These are phyloP conservation scores for Trypanosoma platydactyli DNA, from an alignment of 208 protist species.

Conservation along the genomic window DNA sequence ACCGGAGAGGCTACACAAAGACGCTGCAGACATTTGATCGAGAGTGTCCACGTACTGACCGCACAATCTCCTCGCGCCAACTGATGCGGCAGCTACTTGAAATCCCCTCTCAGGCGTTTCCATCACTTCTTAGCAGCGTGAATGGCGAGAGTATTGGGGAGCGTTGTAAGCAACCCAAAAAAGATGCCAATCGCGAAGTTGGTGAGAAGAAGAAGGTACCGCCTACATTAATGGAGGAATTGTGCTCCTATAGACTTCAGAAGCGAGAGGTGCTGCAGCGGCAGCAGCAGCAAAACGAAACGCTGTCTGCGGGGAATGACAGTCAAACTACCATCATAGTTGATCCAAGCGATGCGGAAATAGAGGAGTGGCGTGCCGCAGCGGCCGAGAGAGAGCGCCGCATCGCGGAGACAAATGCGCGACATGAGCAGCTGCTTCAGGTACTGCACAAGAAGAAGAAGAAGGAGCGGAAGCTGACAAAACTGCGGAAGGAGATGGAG, in stretches of 20 bases:
- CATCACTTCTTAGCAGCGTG: slow-evolving; percentile 34
- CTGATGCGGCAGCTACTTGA: slow-evolving; percentile 79
- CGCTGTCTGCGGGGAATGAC: slow-evolving; percentile 3
- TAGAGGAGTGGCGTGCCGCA: slow-evolving; percentile 31
- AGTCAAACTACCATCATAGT: background rate
- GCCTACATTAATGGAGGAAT: slow-evolving; percentile 78
- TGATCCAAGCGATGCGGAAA: slow-evolving; percentile 66
- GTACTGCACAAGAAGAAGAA: slow-evolving; percentile 11
- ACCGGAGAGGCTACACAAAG: slow-evolving; percentile 60
- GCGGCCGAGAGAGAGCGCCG: slow-evolving; percentile 33
- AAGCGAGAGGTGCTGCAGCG: slow-evolving; percentile 38
- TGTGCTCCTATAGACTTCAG: slow-evolving; percentile 75
- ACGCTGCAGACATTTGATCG: slow-evolving; percentile 71
- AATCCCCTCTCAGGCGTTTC: slow-evolving; percentile 56
- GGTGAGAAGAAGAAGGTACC: slow-evolving; percentile 33
- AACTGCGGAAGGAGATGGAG: slow-evolving; percentile 14
- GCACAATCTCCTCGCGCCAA: slow-evolving; percentile 70
- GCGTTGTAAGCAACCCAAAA: background rate
- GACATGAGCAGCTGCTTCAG: slow-evolving; percentile 31
- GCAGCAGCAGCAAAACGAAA: background rate
- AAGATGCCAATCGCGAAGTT: background rate
- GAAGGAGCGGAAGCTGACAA: slow-evolving; percentile 9
- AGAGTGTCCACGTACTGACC: slow-evolving; percentile 66
- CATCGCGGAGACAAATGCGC: slow-evolving; percentile 29
- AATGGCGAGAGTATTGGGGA: background rate